phyloP scores from a whole-genome alignment of 2,329 filamentous ascomycete species.

The Fusarium mangiferae region DNA sequence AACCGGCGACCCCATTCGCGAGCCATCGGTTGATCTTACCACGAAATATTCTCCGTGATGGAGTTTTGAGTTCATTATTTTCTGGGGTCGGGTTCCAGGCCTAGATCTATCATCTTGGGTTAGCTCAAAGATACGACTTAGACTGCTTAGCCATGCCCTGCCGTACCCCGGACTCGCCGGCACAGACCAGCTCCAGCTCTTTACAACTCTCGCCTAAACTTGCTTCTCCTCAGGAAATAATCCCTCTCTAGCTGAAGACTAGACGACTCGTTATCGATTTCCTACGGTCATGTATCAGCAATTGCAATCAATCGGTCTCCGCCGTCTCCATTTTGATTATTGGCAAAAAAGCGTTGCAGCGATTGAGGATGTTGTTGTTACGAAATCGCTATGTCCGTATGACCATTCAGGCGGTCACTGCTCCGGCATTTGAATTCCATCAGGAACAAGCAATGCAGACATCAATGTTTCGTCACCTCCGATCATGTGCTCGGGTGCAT shows the following conservation, averaged over 20 bases:
- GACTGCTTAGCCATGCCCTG: not conserved
- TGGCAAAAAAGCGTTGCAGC: not conserved
- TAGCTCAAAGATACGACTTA: not conserved
- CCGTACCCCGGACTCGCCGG: constrained; percentile 15
- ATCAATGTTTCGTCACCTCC: constrained; percentile 3
- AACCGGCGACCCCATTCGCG: not conserved
- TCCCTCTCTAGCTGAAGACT: not conserved
- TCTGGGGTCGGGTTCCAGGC: not conserved
- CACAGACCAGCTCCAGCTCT: constrained; percentile 17
- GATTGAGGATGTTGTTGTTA: constrained; percentile 13
- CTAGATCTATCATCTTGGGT: not conserved
- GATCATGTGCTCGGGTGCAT: constrained; percentile 6
- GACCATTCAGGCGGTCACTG: constrained; percentile 3
- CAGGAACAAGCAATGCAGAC: not conserved
- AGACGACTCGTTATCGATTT: constrained; percentile 11
- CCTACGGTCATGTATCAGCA: not conserved
- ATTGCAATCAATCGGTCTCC: not conserved
- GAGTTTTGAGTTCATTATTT: not conserved
- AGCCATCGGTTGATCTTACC: constrained; percentile 23
- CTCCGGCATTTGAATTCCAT: constrained; percentile 17
- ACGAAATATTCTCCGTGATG: constrained; percentile 6
- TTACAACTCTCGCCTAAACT: constrained; percentile 20
- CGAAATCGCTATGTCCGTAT: constrained; percentile 10
- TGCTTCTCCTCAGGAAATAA: not conserved
- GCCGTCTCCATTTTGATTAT: not conserved